Conservation (phyloP, 2,329 filamentous ascomycete genomes). For the Colletotrichum sp. region DNA sequence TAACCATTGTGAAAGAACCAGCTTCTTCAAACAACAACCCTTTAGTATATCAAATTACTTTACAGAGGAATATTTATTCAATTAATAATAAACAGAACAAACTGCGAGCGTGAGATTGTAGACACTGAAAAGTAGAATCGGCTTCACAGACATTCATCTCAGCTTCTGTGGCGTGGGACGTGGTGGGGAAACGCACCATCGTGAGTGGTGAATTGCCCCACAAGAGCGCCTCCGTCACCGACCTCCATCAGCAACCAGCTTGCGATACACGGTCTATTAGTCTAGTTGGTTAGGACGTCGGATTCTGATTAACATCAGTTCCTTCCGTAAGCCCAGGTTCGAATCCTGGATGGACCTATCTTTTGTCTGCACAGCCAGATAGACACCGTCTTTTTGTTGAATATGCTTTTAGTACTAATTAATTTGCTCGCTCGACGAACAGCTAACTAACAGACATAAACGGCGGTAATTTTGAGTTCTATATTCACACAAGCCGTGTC, state of each 20-base stretch:
- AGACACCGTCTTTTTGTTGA: background rate
- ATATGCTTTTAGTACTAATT: background rate
- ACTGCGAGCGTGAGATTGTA: no score
- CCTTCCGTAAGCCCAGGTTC: conserved; percentile 20
- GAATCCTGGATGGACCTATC: conserved; percentile 19
- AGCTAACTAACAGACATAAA: background rate
- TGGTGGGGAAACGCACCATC: background rate
- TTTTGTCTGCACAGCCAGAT: background rate
- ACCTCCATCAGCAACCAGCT: background rate
- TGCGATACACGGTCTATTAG: conserved; percentile 7
- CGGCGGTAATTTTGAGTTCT: no score
- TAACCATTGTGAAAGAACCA: no score
- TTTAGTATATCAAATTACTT: no score
- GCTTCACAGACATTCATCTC: background rate
- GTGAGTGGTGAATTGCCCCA: background rate
- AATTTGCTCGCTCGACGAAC: background rate
- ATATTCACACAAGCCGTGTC: background rate
- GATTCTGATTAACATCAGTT: conserved; percentile 8
- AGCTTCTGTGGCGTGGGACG: background rate
- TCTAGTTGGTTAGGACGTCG: conserved; percentile 22
- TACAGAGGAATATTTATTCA: no score
- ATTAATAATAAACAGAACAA: no score
- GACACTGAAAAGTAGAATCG: no score
- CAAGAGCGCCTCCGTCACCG: background rate
- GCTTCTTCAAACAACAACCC: no score